Evolutionary conservation across 129 eudicot species (phyloP), one percentile per base, ranked within the genome.

Genomic region (Flaveria trinervia): DNA sequence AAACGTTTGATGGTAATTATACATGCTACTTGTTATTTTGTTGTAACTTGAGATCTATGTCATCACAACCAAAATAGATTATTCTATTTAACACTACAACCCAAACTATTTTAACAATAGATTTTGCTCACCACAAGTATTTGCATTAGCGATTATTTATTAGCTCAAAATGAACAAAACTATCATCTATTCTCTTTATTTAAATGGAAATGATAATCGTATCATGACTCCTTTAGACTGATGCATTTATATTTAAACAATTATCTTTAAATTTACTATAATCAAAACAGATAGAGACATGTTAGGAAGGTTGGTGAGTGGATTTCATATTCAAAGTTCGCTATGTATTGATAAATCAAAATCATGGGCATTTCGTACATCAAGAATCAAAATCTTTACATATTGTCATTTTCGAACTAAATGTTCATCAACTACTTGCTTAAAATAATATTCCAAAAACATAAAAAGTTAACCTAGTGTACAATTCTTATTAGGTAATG

Each of bases 301-400:
- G 51, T 67, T 80, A 56, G 73, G 48, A 52, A 69, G 74, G 79
- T 67, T 44, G 82, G 82, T 79, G 72, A 80, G 79, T 80, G 79
- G 79, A 73, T 66, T 80, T 65, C 79, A 54, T 73, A 73, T 45
- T 73, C 79, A 46, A 73, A 55, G 69, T 26, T 73, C 26, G 46
- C 28, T 57, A 56, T 73, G 50, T 51, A 79, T 70, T 70, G 82
- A 80, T 73, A 73, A 43, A 43, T 80, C 83, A 43, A 25, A 26
- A 54, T 41, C 68, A 73, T 73, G 75, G 48, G 74, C 68, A 73
- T 72, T 79, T 33, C 39, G 44, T 41, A 72, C 78, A 51, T 65
- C 74, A 72, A 80, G 68, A 80, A 73, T 18, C 75, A 66, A 73
- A 65, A 52, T 65, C 74, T 73, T 26, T 13, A 26, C 70, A 73